Evolutionary conservation across 139 green algal genomes (phyloP).

Genomic region (Marvania coccoides): DNA sequence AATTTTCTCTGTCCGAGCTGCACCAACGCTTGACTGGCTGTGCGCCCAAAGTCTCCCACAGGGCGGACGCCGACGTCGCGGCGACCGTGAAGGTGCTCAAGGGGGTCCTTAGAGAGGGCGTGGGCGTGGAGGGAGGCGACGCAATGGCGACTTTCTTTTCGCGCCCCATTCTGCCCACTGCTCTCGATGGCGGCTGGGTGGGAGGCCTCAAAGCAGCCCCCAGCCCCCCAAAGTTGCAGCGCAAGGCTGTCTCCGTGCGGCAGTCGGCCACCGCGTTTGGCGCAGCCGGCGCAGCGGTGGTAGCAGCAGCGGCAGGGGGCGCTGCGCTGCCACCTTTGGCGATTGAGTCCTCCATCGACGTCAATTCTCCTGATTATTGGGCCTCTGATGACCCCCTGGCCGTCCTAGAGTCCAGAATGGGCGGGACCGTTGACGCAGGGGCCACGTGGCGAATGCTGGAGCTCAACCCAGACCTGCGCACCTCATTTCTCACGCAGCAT

Average conservation of each 20-base stretch:
- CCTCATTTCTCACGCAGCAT: neutral
- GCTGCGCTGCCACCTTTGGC: neutral
- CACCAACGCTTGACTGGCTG: slow-evolving; percentile 1
- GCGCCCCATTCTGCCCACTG: neutral
- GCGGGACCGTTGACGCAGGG: neutral
- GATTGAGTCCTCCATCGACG: neutral
- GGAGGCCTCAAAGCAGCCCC: neutral
- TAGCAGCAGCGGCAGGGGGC: neutral
- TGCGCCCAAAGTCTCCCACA: neutral
- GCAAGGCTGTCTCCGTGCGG: too few species aligned
- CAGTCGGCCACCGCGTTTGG: neutral
- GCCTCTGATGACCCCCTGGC: neutral
- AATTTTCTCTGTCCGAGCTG: neutral
- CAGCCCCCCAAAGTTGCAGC: too few species aligned
- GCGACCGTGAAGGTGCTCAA: neutral
- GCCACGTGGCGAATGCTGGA: neutral
- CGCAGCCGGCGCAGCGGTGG: neutral
- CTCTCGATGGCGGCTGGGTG: neutral
- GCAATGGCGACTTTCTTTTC: neutral
- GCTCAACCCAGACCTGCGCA: neutral
- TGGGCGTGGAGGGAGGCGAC: neutral
- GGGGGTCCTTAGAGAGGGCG: neutral
- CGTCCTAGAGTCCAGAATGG: neutral
- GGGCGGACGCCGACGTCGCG: neutral
- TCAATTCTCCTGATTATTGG: neutral